A percentile compares a stretch with the other conserved stretches of the same genome.
These are phyloP conservation scores for Pseudocercospora macadamiae DNA, from an alignment of 2,329 filamentous ascomycete genomes.

Conservation along the genomic window DNA sequence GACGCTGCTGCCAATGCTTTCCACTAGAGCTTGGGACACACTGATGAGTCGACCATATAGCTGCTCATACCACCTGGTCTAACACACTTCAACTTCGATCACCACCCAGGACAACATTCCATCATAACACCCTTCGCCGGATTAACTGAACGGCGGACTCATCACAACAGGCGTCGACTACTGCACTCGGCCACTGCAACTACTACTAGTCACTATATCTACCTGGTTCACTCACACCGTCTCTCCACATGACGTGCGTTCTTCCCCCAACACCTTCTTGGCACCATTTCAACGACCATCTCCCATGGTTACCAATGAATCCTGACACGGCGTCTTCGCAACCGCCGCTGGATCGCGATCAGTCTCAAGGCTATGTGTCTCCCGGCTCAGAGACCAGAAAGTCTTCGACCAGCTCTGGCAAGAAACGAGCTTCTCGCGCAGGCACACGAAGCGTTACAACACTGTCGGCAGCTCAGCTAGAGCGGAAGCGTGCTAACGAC, in stretches of 20 bases:
- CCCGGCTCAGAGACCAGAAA: conserved; percentile 35
- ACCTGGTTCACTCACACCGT: conserved; percentile 9
- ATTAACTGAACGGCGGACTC: conserved; percentile 27
- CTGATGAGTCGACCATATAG: conserved; percentile 19
- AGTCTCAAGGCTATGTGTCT: conserved; percentile 34
- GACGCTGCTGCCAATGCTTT: conserved; percentile 22
- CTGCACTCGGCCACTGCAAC: not conserved
- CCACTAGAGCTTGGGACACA: conserved; percentile 15
- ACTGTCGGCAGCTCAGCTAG: conserved; percentile 60
- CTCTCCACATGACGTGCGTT: conserved; percentile 37
- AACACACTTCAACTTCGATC: not conserved
- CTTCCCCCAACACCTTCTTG: conserved; percentile 31
- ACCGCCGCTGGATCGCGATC: conserved; percentile 28
- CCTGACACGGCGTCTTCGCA: conserved; percentile 27
- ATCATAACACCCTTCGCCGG: conserved; percentile 21
- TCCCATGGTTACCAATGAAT: conserved; percentile 39
- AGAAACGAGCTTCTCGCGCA: conserved; percentile 56
- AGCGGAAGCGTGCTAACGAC: conserved; percentile 63
- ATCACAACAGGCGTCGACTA: not conserved
- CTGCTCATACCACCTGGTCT: conserved; percentile 17
- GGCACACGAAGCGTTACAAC: conserved; percentile 61
- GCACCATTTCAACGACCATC: conserved; percentile 33
- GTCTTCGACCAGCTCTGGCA: conserved; percentile 38
- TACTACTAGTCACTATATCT: not conserved
- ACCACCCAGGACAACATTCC: conserved; percentile 3